Evolutionary conservation across 106 monocot species (phyloP), one percentile per base, ranked within the genome.

Genomic region (Allium fistulosum): DNA sequence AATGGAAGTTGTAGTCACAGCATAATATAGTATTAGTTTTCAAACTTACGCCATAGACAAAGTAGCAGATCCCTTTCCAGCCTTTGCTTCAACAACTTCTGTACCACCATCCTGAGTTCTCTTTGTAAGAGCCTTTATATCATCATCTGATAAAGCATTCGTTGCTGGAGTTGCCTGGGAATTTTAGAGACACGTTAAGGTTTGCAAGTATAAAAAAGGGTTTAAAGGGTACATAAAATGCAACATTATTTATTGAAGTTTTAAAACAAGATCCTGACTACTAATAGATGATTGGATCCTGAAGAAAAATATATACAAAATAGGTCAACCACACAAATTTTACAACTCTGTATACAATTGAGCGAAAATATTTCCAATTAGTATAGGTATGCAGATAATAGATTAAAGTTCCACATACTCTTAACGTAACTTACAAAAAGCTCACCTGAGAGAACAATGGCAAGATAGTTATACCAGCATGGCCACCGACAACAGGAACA

Each of bases 51-150:
- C 96, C 96, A 96, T 96, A 27, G 96, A 96, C 49, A 96, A 75
- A 14, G 96, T 96, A 59, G 96, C 96, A 86, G 96, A 96, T 50
- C 91, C 96, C 71, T 96, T 96, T 51, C 96, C 96, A 78, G 96
- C 96, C 75, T 91, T 96, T 52, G 96, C 96, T 70, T 96, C 96
- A 46, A 96, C 96, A 17, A 96, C 96, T 71, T 96, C 91, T 11
- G 96, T 96, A 47, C 95, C 95, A 70, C 95, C 95, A 78, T 95
- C 95, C 65, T 95, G 95, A 13, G 95, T 95, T 66, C 95, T 81
- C 80, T 95, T 95, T 12, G 95, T 91, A 26, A 95, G 90, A 62
- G 91, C 91, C 71, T 78, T 82, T 9, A 92, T 86, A 60, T 96
- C 91, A 56, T 91, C 96, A 22, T 63, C 50, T 13, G 82, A 74